Evolutionary conservation across 805 yeast genomes (phyloP).

Genomic region (Teunomyces lycoperdinae): DNA sequence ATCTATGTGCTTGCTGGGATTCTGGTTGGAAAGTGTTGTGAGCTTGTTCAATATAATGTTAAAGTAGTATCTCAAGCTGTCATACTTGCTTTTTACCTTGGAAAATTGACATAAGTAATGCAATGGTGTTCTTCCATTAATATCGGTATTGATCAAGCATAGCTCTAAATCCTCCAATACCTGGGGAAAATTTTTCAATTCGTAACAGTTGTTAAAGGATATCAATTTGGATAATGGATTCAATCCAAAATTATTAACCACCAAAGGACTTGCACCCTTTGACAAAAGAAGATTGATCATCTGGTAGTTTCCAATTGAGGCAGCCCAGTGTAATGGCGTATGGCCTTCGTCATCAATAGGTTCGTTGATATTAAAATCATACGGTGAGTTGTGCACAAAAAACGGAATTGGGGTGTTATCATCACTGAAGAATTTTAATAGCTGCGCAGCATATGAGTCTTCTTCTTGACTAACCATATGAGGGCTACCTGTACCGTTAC

Average conservation of each 20-base stretch:
- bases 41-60: slow-evolving; percentile 73
- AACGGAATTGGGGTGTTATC: slow-evolving; percentile 54
- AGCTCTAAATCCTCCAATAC: slow-evolving; percentile 73
- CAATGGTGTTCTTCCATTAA: slow-evolving; percentile 69
- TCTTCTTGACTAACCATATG: slow-evolving; percentile 44
- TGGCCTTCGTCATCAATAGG: slow-evolving; percentile 94
- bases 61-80: slow-evolving; percentile 80
- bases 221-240: slow-evolving; percentile 86
- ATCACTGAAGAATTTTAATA: slow-evolving; percentile 42
- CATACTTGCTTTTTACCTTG: slow-evolving; percentile 61
- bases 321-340: slow-evolving; percentile 96
- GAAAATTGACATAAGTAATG: slow-evolving; percentile 82
- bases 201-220: slow-evolving; percentile 82
- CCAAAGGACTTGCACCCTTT: slow-evolving; percentile 66
- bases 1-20: slow-evolving; percentile 50
- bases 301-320: slow-evolving; percentile 84
- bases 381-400: slow-evolving; percentile 60
- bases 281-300: slow-evolving; percentile 73
- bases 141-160: slow-evolving; percentile 76
- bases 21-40: slow-evolving; percentile 41
- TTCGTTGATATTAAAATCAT: slow-evolving; percentile 65
- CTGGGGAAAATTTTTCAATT: slow-evolving; percentile 73
- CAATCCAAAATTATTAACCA: slow-evolving; percentile 64
- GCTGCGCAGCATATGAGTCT: slow-evolving; percentile 34
- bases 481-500: slow-evolving; percentile 17